A percentile compares a stretch with the other conserved stretches of the same genome.
Evolutionary conservation across 371 early-diverging fungal genomes (phyloP).

Genomic region (Batkoa obscura): DNA sequence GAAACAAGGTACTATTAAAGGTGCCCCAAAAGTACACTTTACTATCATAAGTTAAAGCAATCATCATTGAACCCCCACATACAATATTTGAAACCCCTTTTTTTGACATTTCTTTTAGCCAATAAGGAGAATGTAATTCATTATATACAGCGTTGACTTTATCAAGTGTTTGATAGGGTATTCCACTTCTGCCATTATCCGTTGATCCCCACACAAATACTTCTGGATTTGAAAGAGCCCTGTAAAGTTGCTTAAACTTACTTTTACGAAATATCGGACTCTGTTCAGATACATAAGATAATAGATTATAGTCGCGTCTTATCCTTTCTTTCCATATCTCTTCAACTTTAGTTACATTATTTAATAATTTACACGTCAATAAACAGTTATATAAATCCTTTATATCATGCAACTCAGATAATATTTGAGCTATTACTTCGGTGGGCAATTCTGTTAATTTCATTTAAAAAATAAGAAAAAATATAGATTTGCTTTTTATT

Average conservation of each 20-base stretch:
- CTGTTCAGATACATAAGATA: neutral
- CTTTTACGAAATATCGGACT: conserved; percentile 1
- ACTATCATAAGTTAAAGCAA: conserved; percentile 1
- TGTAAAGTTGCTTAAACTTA: neutral
- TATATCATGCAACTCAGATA: too few relatives aligned
- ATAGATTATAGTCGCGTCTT: neutral
- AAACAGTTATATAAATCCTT: too few relatives aligned
- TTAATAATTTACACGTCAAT: neutral
- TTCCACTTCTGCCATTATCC: neutral
- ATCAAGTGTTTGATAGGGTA: neutral
- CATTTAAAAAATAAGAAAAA: too few relatives aligned
- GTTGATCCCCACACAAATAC: conserved; percentile 6
- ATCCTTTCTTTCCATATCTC: conserved; percentile 2
- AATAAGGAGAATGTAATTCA: neutral
- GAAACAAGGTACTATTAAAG: neutral
- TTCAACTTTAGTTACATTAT: neutral
- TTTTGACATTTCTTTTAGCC: neutral
- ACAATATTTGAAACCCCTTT: conserved; percentile 1
- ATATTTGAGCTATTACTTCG: too few relatives aligned
- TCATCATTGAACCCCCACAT: conserved; percentile 6
- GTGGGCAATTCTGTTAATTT: too few relatives aligned
- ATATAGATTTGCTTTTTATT: too few relatives aligned
- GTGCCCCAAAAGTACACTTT: conserved; percentile 6
- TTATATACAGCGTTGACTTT: neutral
- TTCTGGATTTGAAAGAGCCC: conserved; percentile 1